Percentiles rank a stretch among this genome's conserved stretches.
phyloP scores from a whole-genome alignment of 1,284 basidiomycete genomes.

The Irpex sp. region DNA sequence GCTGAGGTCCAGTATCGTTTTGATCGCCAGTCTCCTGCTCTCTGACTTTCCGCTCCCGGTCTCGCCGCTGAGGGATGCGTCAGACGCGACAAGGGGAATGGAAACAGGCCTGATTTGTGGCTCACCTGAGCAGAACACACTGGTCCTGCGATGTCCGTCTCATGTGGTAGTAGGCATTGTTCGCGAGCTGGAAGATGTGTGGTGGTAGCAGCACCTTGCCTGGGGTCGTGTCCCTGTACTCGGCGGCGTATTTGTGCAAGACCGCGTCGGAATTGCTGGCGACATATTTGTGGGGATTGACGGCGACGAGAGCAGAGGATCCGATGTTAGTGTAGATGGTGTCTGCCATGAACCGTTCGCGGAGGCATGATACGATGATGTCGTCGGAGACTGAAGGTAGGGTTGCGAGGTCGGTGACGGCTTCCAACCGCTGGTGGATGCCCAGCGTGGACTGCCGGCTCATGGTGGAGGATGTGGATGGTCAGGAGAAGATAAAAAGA shows the following conservation, averaged over 20 bases:
- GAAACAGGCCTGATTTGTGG: slow-evolving; percentile 13
- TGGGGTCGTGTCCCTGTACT: slow-evolving; percentile 52
- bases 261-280: slow-evolving; percentile 77
- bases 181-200: slow-evolving; percentile 85
- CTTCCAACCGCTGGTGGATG: slow-evolving; percentile 63
- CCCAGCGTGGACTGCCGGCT: slow-evolving; percentile 29
- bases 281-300: slow-evolving; percentile 89
- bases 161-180: slow-evolving; percentile 97
- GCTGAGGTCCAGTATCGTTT: slow-evolving; percentile 85
- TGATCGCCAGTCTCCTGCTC: slow-evolving; percentile 85
- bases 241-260: slow-evolving; percentile 79
- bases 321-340: slow-evolving; percentile 80
- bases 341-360: slow-evolving; percentile 84
- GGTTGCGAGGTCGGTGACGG: slow-evolving; percentile 58
- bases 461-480: slow-evolving; percentile 20
- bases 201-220: slow-evolving; percentile 47
- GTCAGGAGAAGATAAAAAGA: slow-evolving; percentile 12
- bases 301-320: slow-evolving; percentile 68
- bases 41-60: slow-evolving; percentile 94
- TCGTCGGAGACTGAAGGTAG: slow-evolving; percentile 69
- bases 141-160: slow-evolving; percentile 91
- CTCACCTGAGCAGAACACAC: slow-evolving; percentile 79
- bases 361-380: slow-evolving; percentile 75
- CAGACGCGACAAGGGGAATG: slow-evolving; percentile 3
- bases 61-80: slow-evolving; percentile 64